Base-by-base conservation (phyloP, 805 yeast species). In the Torulaspora microellipsoides region DNA sequence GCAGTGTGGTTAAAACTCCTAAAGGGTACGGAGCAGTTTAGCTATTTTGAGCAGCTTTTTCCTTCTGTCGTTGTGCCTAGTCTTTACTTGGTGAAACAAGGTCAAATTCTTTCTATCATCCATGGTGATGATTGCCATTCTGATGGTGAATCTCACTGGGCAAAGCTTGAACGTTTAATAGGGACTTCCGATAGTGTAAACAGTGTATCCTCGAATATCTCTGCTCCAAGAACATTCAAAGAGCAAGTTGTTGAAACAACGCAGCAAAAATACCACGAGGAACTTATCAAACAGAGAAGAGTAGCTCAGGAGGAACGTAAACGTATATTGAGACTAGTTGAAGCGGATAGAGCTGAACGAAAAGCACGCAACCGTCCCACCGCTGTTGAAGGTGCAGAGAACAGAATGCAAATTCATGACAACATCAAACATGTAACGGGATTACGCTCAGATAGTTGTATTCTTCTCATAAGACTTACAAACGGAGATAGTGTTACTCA, bases 401-500 rank as follows among this genome's bases (percentile, higher is more conserved):
- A 27, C 23, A 15, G 15, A 15, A 13, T 15, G 48, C 60, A 52
- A 36, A 58, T 51, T 5, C 57, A 49, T 25, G 68, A 65, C 40
- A 64, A 62, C 42, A 58, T 47, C 39, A 59, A 48, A 45, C 60
- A 52, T 43, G 36, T 34, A 46, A 54, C 38, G 34, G 57, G 32
- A 43, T 50, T 42, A 43, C 61, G 35, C 42, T 46, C 52, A 40
- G 58, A 41, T 32, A 52, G 35, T 15, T 68, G 86, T 49, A 60
- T 70, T 0, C 62, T 83, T 10, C 73, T 78, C n/a, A 69, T 87
- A 10, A 77, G 85, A 52, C 66, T 84, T 31, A 72, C 86, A 36
- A 84, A 86, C 62, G 91, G 95, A 0, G 66, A 70, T 10, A 68
- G 83, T 1, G 44, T 83, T 3, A 74, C 71, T 42, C 72, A 77